Conservation (phyloP, 1,284 basidiomycete genomes). For the Psilocybe mexicana region DNA sequence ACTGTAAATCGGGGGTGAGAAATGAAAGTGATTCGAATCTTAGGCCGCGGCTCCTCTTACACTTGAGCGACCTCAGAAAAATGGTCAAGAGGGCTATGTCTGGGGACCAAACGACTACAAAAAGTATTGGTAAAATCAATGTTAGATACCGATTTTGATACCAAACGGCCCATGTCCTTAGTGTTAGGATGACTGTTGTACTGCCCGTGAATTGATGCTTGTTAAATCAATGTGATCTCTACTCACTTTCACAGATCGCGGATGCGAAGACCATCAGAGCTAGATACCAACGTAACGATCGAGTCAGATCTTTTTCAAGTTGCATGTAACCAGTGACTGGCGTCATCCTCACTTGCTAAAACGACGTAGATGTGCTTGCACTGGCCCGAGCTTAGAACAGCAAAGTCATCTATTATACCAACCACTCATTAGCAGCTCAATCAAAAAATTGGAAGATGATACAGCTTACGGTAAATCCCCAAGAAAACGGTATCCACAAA, state of each 20-base stretch:
- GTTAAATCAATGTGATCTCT: background rate
- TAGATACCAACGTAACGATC: background rate
- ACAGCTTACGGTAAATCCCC: conserved; percentile 3
- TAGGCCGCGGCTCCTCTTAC: background rate
- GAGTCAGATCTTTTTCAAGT: background rate
- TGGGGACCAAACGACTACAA: conserved; percentile 7
- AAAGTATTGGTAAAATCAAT: conserved; percentile 19
- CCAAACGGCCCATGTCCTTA: conserved; percentile 21
- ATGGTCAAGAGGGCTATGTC: background rate
- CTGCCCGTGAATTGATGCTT: too few species aligned
- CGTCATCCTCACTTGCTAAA: background rate
- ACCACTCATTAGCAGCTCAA: too few species aligned
- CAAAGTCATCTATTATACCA: background rate
- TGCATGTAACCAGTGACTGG: background rate
- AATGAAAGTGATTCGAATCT: background rate
- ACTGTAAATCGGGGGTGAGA: background rate
- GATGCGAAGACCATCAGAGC: background rate
- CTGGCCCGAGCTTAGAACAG: background rate
- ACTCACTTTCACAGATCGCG: conserved; percentile 2
- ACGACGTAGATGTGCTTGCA: background rate
- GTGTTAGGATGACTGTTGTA: conserved; percentile 4
- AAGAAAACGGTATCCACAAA: conserved; percentile 9
- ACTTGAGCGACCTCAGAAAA: conserved; percentile 1
- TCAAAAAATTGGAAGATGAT: background rate
- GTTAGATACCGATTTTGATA: conserved; percentile 6